Conservation (phyloP, 768 basidiomycete genomes). For the Lentinula boryana region DNA sequence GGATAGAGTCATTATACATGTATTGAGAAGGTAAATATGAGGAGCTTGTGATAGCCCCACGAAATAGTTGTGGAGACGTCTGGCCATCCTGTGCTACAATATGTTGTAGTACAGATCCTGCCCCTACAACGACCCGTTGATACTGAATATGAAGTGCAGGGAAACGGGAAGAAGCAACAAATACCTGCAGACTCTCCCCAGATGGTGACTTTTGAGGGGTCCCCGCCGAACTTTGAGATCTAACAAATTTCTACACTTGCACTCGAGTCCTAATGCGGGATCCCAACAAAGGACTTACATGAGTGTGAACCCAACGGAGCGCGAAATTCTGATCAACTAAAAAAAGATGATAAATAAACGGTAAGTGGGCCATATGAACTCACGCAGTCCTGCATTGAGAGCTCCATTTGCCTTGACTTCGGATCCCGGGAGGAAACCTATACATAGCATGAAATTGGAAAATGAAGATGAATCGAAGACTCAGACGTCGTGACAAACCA, state of each 20-base stretch:
- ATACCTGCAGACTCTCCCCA: constrained; percentile 28
- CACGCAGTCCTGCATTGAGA: constrained; percentile 28
- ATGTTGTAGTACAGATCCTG: constrained; percentile 26
- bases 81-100: constrained; percentile 24
- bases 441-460: neutral
- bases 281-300: constrained; percentile 15
- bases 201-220: constrained; percentile 25
- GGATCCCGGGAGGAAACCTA: constrained; percentile 23
- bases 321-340: constrained; percentile 30
- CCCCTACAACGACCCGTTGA: constrained; percentile 12
- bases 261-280: neutral
- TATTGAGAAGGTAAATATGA: constrained; percentile 28
- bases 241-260: constrained; percentile 6
- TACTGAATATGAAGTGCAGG: neutral
- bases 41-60: constrained; percentile 27
- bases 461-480: neutral
- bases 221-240: constrained; percentile 29
- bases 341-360: neutral
- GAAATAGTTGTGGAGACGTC: constrained; percentile 26
- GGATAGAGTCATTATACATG: constrained; percentile 20
- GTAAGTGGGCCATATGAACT: constrained; percentile 3
- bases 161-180: neutral
- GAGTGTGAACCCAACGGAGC: constrained; percentile 26
- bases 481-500: constrained; percentile 6
- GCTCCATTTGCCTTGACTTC: constrained; percentile 22